A percentile compares a stretch with the other conserved stretches of the same genome.
phyloP scores from a whole-genome alignment of 1,139 yeast genomes.

The Suhomyces yuchorum region DNA sequence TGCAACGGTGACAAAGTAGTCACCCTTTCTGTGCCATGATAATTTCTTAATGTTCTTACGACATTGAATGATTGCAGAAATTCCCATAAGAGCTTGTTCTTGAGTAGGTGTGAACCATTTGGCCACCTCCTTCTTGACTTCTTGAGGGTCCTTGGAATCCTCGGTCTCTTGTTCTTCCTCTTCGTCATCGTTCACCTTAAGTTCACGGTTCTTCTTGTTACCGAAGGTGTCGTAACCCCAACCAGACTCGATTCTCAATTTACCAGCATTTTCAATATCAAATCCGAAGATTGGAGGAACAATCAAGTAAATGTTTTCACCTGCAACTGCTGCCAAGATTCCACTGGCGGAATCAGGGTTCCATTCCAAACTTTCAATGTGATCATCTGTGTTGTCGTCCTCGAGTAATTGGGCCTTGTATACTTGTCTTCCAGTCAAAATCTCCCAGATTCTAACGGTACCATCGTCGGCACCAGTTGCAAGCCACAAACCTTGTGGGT shows the following conservation, averaged over 20 bases:
- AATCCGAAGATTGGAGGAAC: conserved; percentile 93
- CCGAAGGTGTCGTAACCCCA: conserved; percentile 88
- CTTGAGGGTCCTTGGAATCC: conserved; percentile 28
- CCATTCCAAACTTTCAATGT: conserved; percentile 86
- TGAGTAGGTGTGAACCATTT: conserved; percentile 83
- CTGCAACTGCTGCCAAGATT: conserved; percentile 80
- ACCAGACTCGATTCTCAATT: conserved; percentile 80
- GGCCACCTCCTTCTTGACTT: conserved; percentile 60
- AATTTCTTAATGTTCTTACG: conserved; percentile 76
- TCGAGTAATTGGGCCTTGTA: conserved; percentile 61
- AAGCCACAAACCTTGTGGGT: conserved; percentile 89
- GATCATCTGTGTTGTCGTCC: conserved; percentile 65
- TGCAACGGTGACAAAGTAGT: conserved; percentile 90
- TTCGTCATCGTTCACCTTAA: conserved; percentile 46
- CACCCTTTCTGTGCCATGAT: conserved; percentile 98
- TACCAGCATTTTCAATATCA: conserved; percentile 81
- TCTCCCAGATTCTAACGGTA: conserved; percentile 93
- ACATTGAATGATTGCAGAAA: conserved; percentile 69
- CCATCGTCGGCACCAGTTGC: conserved; percentile 99
- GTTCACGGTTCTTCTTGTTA: conserved; percentile 46
- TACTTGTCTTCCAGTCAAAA: conserved; percentile 91
- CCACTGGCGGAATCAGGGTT: conserved; percentile 78
- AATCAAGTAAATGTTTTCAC: conserved; percentile 73
- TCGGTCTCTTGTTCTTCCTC: conserved; percentile 37
- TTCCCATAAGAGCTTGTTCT: conserved; percentile 64